Percentiles rank a stretch among this genome's conserved stretches.
These are phyloP conservation scores for Coemansia sp. DNA, from an alignment of 371 early-diverging fungal species.

Conservation along the genomic window DNA sequence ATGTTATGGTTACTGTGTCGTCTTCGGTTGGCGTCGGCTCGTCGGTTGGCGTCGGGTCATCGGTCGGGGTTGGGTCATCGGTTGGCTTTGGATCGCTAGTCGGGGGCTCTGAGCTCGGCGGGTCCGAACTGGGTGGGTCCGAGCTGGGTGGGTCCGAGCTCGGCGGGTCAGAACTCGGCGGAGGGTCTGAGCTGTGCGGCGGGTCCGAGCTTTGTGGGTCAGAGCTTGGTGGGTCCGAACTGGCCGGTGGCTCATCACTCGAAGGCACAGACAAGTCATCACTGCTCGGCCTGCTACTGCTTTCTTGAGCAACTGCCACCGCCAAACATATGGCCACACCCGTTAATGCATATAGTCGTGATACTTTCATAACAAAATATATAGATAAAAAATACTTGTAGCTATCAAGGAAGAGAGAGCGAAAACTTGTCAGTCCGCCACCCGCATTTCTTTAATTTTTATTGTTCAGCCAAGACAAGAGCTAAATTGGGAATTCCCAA, in stretches of 20 bases:
- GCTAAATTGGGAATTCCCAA: background rate
- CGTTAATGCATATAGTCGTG: background rate
- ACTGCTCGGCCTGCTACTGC: background rate
- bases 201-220: background rate
- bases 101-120: background rate
- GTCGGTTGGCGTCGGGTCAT: background rate
- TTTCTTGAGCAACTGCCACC: background rate
- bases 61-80: background rate
- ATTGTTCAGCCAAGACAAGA: background rate
- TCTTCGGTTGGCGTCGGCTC: background rate
- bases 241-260: background rate
- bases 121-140: background rate
- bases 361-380: background rate
- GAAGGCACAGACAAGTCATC: background rate
- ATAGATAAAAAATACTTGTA: background rate
- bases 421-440: background rate
- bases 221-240: background rate
- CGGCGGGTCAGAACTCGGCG: background rate
- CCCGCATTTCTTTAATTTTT: background rate
- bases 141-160: background rate
- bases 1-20: background rate
- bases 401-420: background rate
- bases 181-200: background rate
- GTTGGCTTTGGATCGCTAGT: background rate
- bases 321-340: background rate